Evolutionary conservation across 495 filamentous ascomycete genomes (phyloP).

Genomic region (Aspergillus egyptiacus): DNA sequence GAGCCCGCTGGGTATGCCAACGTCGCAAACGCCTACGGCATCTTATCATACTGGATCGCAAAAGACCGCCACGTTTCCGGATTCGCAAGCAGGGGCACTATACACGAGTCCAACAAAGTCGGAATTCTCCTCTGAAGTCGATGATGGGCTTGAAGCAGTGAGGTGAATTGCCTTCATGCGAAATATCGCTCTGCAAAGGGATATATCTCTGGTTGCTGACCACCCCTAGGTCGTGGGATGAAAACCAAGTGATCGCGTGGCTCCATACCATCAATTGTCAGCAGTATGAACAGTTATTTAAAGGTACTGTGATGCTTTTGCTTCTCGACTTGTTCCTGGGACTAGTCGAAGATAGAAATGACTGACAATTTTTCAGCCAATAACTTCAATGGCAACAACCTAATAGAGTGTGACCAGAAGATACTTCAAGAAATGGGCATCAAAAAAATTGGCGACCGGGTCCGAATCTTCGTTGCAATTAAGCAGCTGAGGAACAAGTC

Average conservation of each 20-base stretch:
- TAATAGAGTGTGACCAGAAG: conserved; percentile 94
- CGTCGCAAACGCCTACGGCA: conserved; percentile 48
- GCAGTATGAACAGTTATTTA: conserved; percentile 89
- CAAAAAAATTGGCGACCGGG: conserved; percentile 94
- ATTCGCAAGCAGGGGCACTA: conserved; percentile 52
- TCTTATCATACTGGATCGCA: conserved; percentile 45
- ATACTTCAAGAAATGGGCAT: conserved; percentile 97
- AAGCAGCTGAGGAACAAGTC: conserved; percentile 86
- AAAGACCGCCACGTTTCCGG: conserved; percentile 50
- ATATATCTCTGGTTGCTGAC: conserved; percentile 20
- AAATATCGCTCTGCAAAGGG: not conserved
- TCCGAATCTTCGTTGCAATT: conserved; percentile 88
- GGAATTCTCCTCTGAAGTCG: conserved; percentile 77
- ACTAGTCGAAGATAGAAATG: not conserved
- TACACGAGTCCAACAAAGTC: conserved; percentile 89
- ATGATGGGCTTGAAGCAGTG: conserved; percentile 53
- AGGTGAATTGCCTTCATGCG: conserved; percentile 38
- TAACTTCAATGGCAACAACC: conserved; percentile 92
- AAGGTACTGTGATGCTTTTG: conserved; percentile 42
- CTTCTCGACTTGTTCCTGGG: not conserved
- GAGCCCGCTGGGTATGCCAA: conserved; percentile 53
- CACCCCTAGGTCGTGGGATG: conserved; percentile 67
- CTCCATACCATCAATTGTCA: conserved; percentile 82
- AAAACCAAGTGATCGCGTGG: conserved; percentile 85
- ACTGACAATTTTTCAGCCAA: conserved; percentile 51